Conservation (phyloP, 2,329 filamentous ascomycete genomes). For the Xylaria sp. region DNA sequence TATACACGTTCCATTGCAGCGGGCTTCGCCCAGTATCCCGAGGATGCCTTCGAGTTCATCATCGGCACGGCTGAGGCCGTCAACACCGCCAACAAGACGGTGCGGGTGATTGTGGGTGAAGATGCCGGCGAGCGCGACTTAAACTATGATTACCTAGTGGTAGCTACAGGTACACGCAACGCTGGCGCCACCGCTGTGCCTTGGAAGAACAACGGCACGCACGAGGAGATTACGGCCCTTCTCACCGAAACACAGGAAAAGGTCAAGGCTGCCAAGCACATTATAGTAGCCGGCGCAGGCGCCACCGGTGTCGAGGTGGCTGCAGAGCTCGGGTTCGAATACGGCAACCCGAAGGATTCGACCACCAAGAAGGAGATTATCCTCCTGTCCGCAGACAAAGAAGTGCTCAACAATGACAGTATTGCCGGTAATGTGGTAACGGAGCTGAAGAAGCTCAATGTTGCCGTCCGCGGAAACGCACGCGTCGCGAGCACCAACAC, state of each 20-base stretch:
- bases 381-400: constrained; percentile 57
- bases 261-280: constrained; percentile 60
- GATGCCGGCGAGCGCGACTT: constrained; percentile 50
- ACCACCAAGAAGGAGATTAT: constrained; percentile 60
- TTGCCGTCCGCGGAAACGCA: constrained; percentile 58
- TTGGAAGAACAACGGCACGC: constrained; percentile 63
- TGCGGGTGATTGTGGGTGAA: constrained; percentile 54
- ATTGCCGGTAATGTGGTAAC: constrained; percentile 56
- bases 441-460: constrained; percentile 65
- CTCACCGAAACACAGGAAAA: constrained; percentile 56
- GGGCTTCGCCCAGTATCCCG: constrained; percentile 63
- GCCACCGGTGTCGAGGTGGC: constrained; percentile 67
- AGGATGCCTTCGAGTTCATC: constrained; percentile 62
- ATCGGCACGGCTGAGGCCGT: constrained; percentile 60
- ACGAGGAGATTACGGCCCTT: constrained; percentile 57
- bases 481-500: constrained; percentile 54
- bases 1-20: constrained; percentile 62
- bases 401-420: constrained; percentile 59
- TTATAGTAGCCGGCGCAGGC: constrained; percentile 68
- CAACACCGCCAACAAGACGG: constrained; percentile 54
- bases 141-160: constrained; percentile 66
- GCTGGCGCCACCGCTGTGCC: constrained; percentile 54
- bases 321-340: constrained; percentile 65
- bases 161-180: constrained; percentile 65
- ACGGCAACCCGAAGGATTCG: constrained; percentile 57